A percentile compares a stretch with the other conserved stretches of the same genome.
Evolutionary conservation across 2,329 filamentous ascomycete species (phyloP).

Genomic region (Neurospora sp.): DNA sequence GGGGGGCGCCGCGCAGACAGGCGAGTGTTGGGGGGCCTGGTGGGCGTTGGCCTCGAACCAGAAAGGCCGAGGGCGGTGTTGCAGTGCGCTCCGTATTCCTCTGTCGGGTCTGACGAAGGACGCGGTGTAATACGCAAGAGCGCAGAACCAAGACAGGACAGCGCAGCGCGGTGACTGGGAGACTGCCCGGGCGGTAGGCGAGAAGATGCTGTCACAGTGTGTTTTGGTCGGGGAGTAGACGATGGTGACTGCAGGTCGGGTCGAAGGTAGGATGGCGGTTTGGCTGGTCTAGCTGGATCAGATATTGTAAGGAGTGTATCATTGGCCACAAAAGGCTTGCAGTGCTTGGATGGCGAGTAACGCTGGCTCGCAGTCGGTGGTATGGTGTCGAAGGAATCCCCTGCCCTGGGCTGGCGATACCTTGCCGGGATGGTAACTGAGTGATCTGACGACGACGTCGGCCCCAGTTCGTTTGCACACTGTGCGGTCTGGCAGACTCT

Average conservation of each 20-base stretch:
- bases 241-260: background rate
- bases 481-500: background rate
- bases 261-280: background rate
- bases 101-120: background rate
- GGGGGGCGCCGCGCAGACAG: background rate
- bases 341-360: background rate
- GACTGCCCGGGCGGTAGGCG: background rate
- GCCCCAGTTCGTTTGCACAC: background rate
- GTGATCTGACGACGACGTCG: background rate
- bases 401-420: background rate
- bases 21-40: background rate
- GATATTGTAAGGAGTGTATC: background rate
- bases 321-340: background rate
- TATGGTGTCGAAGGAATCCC: background rate
- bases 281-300: background rate
- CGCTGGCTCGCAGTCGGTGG: background rate
- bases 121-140: background rate
- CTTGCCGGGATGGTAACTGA: background rate
- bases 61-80: background rate
- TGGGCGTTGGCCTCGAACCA: background rate
- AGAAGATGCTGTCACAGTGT: background rate
- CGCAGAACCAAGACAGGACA: background rate
- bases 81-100: background rate
- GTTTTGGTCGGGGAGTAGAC: background rate
- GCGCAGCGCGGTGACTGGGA: background rate